phyloP scores from a whole-genome alignment of 1,139 yeast genomes.

The Wickerhamiella pararugosa region DNA sequence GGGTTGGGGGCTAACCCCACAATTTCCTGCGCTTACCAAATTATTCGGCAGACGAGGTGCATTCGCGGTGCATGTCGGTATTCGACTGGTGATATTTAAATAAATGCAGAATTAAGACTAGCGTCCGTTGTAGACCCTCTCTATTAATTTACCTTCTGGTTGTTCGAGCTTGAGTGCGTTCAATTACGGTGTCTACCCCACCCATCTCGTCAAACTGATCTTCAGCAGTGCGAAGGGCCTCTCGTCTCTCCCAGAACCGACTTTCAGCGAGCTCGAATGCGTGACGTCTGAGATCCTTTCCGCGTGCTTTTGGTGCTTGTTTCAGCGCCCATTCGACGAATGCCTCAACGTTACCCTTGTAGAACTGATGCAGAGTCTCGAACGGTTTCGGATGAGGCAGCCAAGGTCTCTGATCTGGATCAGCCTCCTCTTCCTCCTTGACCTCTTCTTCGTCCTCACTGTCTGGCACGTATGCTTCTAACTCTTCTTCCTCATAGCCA shows the following conservation, averaged over 20 bases:
- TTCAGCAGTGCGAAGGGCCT: slow-evolving; percentile 75
- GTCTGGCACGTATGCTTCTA: slow-evolving; percentile 43
- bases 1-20: too few relatives aligned
- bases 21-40: too few relatives aligned
- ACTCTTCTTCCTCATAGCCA: slow-evolving; percentile 44
- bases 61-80: too few relatives aligned
- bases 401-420: slow-evolving; percentile 92
- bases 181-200: slow-evolving; percentile 84
- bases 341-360: slow-evolving; percentile 70
- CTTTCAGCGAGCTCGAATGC: slow-evolving; percentile 87
- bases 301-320: slow-evolving; percentile 64
- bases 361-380: slow-evolving; percentile 69
- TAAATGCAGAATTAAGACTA: too few relatives aligned
- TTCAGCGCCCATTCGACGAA: slow-evolving; percentile 82
- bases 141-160: slow-evolving; percentile 6
- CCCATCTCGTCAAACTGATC: slow-evolving; percentile 81
- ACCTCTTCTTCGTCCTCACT: slow-evolving; percentile 43
- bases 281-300: slow-evolving; percentile 75
- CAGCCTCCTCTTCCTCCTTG: slow-evolving; percentile 19
- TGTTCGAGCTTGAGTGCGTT: slow-evolving; percentile 25
- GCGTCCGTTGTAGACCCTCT: too few relatives aligned
- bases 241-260: slow-evolving; percentile 98
- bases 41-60: too few relatives aligned
- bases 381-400: slow-evolving; percentile 96
- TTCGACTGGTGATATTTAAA: too few relatives aligned